Percentiles rank a stretch among this genome's conserved stretches.
These are phyloP conservation scores for Sporothrix humicola DNA, from an alignment of 2,329 filamentous ascomycete genomes.

Conservation along the genomic window DNA sequence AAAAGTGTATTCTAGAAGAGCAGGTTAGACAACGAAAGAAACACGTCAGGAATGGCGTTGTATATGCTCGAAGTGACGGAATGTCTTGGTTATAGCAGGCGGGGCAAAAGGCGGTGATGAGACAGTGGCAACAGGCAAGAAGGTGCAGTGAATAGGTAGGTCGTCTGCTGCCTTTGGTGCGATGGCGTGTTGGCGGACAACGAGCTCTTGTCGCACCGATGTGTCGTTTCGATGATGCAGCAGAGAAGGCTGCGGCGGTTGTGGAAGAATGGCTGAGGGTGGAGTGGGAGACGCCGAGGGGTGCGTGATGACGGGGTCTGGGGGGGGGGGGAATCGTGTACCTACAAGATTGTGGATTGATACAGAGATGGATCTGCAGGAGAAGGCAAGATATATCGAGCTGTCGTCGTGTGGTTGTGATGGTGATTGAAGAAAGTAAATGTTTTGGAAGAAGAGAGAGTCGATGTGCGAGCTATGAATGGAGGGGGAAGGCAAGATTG, in stretches of 20 bases:
- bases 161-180: background rate
- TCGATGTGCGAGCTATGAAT: slow-evolving; percentile 9
- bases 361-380: background rate
- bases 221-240: background rate
- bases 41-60: no score
- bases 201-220: background rate
- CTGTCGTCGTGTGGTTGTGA: background rate
- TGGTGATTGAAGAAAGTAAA: background rate
- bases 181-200: background rate
- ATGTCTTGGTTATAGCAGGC: background rate
- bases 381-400: background rate
- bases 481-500: background rate
- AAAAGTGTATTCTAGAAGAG: background rate
- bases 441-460: background rate
- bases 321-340: background rate
- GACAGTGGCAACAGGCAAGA: background rate
- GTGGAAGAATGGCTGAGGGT: background rate
- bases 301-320: background rate
- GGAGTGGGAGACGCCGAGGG: background rate
- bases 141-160: background rate
- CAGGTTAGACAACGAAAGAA: background rate
- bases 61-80: background rate
- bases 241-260: slow-evolving; percentile 14
- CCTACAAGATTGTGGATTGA: background rate
- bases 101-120: slow-evolving; percentile 13